These are phyloP conservation scores for Monsonia emarginata DNA, from an alignment of 441 rosid species.

Conservation along the genomic window DNA sequence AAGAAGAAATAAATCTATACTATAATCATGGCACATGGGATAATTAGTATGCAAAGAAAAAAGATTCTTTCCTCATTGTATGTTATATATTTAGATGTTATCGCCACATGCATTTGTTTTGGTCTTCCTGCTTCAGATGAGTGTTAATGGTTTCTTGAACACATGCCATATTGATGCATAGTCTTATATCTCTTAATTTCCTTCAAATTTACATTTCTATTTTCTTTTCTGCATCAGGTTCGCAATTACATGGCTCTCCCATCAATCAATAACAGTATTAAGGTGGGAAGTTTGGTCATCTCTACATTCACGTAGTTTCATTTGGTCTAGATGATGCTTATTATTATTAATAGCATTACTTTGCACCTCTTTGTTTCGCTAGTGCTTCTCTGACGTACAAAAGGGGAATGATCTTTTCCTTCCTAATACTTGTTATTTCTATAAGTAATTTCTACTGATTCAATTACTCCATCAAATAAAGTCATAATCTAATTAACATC, in stretches of 20 bases:
- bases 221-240: constrained; percentile 39
- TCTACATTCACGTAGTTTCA: background rate
- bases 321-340: background rate
- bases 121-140: background rate
- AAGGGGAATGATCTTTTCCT: background rate
- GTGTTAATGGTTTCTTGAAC: background rate
- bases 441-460: background rate
- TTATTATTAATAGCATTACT: too few species aligned
- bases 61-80: background rate
- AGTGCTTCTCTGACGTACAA: background rate
- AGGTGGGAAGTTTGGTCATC: constrained; percentile 36
- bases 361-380: background rate
- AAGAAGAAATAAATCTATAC: background rate
- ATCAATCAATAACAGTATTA: constrained; percentile 76
- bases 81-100: background rate
- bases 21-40: background rate
- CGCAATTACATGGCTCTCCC: constrained; percentile 69
- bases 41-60: background rate
- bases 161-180: background rate
- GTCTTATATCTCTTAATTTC: background rate
- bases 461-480: background rate
- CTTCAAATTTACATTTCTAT: background rate
- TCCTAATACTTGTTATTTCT: too few species aligned
- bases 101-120: background rate
- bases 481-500: too few species aligned